phyloP scores from a whole-genome alignment of 495 filamentous ascomycete species.

The Acidomyces sp. region DNA sequence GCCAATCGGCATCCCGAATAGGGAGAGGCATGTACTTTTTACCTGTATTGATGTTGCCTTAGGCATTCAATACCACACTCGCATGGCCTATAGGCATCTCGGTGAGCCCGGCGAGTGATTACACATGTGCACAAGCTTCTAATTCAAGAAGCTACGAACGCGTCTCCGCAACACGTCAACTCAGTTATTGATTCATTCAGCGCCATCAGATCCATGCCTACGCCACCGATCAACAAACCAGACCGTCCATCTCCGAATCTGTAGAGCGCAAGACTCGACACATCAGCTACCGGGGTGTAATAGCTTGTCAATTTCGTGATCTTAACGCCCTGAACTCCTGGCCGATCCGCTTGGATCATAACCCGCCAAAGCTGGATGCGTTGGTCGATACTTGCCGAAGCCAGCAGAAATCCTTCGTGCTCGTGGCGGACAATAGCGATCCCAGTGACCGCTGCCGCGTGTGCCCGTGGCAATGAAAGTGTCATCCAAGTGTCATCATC shows the following conservation, averaged over 20 bases:
- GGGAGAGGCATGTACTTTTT: too few relatives aligned
- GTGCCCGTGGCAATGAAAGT: constrained; percentile 53
- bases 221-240: constrained; percentile 39
- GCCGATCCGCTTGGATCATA: constrained; percentile 25
- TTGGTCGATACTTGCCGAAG: constrained; percentile 68
- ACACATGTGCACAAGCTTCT: too few relatives aligned
- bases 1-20: too few relatives aligned
- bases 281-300: constrained; percentile 56
- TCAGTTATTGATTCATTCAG: too few relatives aligned
- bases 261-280: constrained; percentile 36
- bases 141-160: too few relatives aligned
- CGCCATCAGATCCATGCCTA: constrained; percentile 50
- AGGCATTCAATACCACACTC: too few relatives aligned
- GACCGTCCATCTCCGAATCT: not conserved
- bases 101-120: too few relatives aligned
- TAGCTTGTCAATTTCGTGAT: constrained; percentile 35
- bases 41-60: too few relatives aligned
- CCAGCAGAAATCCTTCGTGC: constrained; percentile 26
- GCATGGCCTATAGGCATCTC: too few relatives aligned
- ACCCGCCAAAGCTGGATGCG: constrained; percentile 60
- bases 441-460: constrained; percentile 68
- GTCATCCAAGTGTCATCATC: constrained; percentile 22
- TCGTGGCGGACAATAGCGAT: constrained; percentile 35
- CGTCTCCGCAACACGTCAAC: too few relatives aligned
- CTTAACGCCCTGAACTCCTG: constrained; percentile 30